phyloP scores from a whole-genome alignment of 2,329 filamentous ascomycete genomes.

The Xylariaceae sp. region DNA sequence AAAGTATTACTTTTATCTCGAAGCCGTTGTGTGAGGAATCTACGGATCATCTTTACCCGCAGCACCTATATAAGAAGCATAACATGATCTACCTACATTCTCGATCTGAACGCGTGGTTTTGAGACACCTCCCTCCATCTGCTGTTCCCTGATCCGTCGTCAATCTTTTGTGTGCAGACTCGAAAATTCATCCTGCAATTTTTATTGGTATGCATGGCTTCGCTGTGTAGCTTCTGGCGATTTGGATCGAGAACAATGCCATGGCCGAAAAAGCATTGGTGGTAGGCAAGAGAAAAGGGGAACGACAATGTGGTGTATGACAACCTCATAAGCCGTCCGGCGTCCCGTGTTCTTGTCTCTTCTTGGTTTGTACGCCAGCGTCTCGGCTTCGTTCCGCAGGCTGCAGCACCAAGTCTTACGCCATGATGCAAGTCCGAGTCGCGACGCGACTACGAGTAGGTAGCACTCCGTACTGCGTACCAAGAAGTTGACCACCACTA shows the following conservation, averaged over 20 bases:
- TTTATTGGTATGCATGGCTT: neutral
- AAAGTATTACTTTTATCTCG: neutral
- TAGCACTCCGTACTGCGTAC: no score
- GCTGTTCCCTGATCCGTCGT: neutral
- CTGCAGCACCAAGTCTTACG: constrained; percentile 11
- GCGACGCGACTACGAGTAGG: neutral
- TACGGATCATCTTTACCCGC: neutral
- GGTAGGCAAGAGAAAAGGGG: neutral
- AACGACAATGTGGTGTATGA: neutral
- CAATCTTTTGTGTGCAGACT: neutral
- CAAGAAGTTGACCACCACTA: neutral
- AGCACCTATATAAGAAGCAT: neutral
- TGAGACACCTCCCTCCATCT: neutral
- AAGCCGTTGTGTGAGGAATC: constrained; percentile 1
- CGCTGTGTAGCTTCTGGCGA: neutral
- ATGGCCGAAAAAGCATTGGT: constrained; percentile 6
- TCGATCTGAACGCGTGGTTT: neutral
- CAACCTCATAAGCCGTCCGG: neutral
- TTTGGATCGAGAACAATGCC: constrained; percentile 1
- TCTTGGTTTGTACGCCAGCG: constrained; percentile 3
- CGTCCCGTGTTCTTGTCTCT: constrained; percentile 1
- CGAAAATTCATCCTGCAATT: neutral
- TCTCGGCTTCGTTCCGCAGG: constrained; percentile 12
- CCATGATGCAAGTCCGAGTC: constrained; percentile 14
- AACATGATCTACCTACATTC: neutral